Evolutionary conservation across 2,329 filamentous ascomycete genomes (phyloP), one percentile per base, ranked within the genome.

Genomic region (Colletotrichum trifolii): DNA sequence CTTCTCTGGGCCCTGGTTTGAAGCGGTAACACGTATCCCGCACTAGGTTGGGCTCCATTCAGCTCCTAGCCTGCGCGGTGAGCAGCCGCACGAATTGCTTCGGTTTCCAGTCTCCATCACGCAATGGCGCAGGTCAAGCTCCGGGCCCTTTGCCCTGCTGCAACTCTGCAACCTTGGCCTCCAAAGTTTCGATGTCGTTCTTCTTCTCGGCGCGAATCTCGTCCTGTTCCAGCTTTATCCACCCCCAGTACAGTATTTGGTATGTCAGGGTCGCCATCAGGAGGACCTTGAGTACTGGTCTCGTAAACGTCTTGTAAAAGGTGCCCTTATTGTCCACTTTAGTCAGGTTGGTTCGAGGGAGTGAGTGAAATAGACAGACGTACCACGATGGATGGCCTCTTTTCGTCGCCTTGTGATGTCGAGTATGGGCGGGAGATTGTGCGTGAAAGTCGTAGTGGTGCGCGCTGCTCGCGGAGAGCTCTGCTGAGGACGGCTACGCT

Each of bases 221-320:
- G 58, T 92, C 84, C 39, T 86, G 85, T 76, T 94, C 92, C 54
- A 95, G 82, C 77, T 90, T 92, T 42, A 87, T 75, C 92, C 92
- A 96, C 12, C 79, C 80, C 81, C 87, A 93, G 78, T 94, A 95
- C 12, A 85, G 77, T n/a, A 91, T 71, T 77, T 96, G 92, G 76
- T 95, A 96, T 2, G 89, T 91, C 73, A 93, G 89, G 60, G 94
- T 85, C 58, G 92, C 91, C 73, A 91, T 84, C 42, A 95, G 83
- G 69, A 93, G 86, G 58, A 89, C 88, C 79, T 94, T 95, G 57
- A 87, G 84, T 49, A 95, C 82, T 3, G 92, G 91, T 2, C 90
- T 84, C 43, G 89, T 87, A 73, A 93, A 94, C 12, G 87, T 88
- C 73, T 87, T 89, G 82, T 93, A 95, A 79, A 94, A 94, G 50